Base-by-base conservation (phyloP, 176 grass and related monocot species). In the Oryza meridionalis region DNA sequence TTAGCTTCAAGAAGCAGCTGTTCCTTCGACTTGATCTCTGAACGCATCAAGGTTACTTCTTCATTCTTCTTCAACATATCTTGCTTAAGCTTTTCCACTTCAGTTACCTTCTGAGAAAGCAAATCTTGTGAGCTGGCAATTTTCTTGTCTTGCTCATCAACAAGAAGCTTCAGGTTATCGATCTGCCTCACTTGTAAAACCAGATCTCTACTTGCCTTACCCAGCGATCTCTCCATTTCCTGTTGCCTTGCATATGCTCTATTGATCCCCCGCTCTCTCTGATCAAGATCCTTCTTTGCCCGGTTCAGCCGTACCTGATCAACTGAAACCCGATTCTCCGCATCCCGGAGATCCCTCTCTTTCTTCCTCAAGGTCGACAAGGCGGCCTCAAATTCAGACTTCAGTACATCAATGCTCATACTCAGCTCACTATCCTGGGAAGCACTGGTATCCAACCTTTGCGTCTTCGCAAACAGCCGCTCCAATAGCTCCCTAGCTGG, bases 301-400 rank as follows among this genome's bases (percentile, higher is more conserved):
- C 85, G 76, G 45, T 90, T 88, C 73, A 97, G 84, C 64, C 86
- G 86, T 67, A 51, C 69, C 82, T 82, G 82, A 78, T 97, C 92
- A 78, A 88, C 43, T 21, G 76, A 88, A 68, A 90, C 83, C 73
- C 86, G 82, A 73, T 73, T 90, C 81, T 94, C 89, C 6, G 87
- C 89, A 11, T 90, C 72, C 53, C 70, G 81, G 55, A 96, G 82
- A 43, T 96, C 94, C 26, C 12, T 90, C 67, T 93, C 88, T 90
- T 88, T 93, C 69, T 87, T 91, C 65, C 69, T 80, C 32, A 96
- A 80, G 75, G 75, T 65, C 19, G 88, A 91, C 75, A 96, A 77
- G 55, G 88, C 94, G 47, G 70, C 77, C 88, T 93, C 84, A 76
- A 96, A 83, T 75, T 91, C 94, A 71, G 91, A 87, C 88, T 92